Base-by-base conservation (phyloP, 2,329 filamentous ascomycete genomes). In the Colletotrichum ledebouriae region DNA sequence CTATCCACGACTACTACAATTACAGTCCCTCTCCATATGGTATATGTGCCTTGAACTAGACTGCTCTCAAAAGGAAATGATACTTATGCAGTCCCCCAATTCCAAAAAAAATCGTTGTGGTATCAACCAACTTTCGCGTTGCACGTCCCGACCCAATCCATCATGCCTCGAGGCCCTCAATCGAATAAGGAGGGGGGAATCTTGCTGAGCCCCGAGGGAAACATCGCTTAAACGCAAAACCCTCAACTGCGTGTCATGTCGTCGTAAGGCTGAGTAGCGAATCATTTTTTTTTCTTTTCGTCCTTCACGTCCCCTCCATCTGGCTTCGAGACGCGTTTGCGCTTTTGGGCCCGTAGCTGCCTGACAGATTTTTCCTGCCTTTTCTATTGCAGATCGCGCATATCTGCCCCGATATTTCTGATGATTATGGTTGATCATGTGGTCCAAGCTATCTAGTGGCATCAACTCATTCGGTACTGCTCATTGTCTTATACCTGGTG, bases 211-310 rank as follows among this genome's bases (percentile, higher is more conserved):
- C 41, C 41, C 61, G 15, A 37, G 33, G 22, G 60, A 68, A 69
- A 66, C 61, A 69, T 66, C 61, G 66, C 66, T 69, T 33, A 69
- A 67, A 67, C 67, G 63, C 67, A 69, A 69, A 67, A 58, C 63
- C 58, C 49, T 69, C 57, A 63, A 55, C 53, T 69, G 67, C 67
- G 64, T 69, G 58, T 69, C 67, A 69, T 69, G 57, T 67, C 67
- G 41, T 69, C 67, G 63, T 69, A 67, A 69, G 57, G 52, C 52
- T 62, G 67, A 69, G 58, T 67, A 62, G 67, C 47, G 67, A 67
- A 63, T 44, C 63, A 39, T 46, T 57, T 46, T 52, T 46, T 52
- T 39, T n/a, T 41, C 22, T 41, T 15, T 52, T 15, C 52, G 12
- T 53, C 33, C 49, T 57, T 13, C 34, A 34, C 50, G 33, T 37